A percentile compares a stretch with the other conserved stretches of the same genome.
Conservation (phyloP, 495 filamentous ascomycete species). For the Neurospora sp. region DNA sequence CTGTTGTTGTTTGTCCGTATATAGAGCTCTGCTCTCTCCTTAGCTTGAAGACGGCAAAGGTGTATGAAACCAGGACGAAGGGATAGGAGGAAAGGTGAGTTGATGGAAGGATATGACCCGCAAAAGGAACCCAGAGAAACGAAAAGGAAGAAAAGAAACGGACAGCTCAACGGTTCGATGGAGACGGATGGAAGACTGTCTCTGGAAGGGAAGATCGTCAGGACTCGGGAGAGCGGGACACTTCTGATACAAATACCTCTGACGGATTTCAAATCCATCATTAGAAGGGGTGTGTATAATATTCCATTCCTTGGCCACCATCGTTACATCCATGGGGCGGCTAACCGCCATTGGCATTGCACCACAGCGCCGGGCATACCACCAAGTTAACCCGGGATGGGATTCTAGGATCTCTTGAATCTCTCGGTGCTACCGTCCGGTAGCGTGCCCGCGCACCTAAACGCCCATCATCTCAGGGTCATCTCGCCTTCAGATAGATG, state of each 20-base stretch:
- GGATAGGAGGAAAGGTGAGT: neutral
- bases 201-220: neutral
- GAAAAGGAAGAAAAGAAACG: constrained; percentile 1
- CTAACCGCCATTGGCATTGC: neutral
- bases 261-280: neutral
- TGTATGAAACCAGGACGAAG: neutral
- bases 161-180: neutral
- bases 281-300: neutral
- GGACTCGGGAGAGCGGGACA: neutral
- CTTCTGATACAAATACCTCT: neutral
- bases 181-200: neutral
- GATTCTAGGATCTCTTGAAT: neutral
- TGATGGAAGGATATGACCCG: neutral
- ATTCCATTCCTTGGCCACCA: neutral
- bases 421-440: neutral
- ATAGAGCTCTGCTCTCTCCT: neutral
- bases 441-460: neutral
- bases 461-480: neutral
- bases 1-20: neutral
- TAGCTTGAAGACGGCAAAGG: neutral
- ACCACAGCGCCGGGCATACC: neutral
- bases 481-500: neutral
- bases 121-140: neutral
- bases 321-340: neutral
- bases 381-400: neutral